These are phyloP conservation scores for Chaetomiaceae sp. DNA, from an alignment of 2,329 filamentous ascomycete genomes.

Conservation along the genomic window DNA sequence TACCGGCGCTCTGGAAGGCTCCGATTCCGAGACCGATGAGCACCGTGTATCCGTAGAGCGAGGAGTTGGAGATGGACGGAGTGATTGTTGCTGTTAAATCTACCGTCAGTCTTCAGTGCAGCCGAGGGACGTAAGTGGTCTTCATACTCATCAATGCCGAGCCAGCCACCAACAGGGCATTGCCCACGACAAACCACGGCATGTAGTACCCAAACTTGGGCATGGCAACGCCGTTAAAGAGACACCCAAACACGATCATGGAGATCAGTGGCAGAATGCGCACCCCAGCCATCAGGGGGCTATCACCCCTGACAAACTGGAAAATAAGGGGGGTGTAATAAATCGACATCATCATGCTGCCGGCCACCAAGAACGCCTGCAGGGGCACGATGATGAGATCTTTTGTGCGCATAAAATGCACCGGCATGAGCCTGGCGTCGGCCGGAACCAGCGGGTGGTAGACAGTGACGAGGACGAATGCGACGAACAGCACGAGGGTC, in stretches of 20 bases:
- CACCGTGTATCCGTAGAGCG: background rate
- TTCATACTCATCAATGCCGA: no score
- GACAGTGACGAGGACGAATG: conserved; percentile 39
- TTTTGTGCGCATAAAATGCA: no score
- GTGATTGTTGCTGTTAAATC: background rate
- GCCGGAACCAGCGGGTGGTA: conserved; percentile 36
- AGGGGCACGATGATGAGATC: conserved; percentile 44
- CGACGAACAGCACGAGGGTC: conserved; percentile 38
- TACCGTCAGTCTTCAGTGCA: no score
- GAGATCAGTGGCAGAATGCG: conserved; percentile 38
- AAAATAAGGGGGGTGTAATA: conserved; percentile 53
- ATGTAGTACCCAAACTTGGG: conserved; percentile 18
- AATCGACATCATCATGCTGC: conserved; percentile 37
- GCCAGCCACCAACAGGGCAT: no score
- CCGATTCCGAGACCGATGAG: background rate
- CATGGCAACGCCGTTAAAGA: conserved; percentile 17
- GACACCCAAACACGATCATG: conserved; percentile 8
- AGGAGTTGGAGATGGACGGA: background rate
- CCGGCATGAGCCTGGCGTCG: no score
- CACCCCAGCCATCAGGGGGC: conserved; percentile 34
- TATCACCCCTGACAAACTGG: conserved; percentile 42
- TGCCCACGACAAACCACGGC: conserved; percentile 19
- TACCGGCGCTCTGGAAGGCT: background rate
- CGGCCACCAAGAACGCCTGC: conserved; percentile 36
- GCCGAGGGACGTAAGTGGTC: no score